Conservation (phyloP, 2,329 filamentous ascomycete species). For the Beauveria varroae region DNA sequence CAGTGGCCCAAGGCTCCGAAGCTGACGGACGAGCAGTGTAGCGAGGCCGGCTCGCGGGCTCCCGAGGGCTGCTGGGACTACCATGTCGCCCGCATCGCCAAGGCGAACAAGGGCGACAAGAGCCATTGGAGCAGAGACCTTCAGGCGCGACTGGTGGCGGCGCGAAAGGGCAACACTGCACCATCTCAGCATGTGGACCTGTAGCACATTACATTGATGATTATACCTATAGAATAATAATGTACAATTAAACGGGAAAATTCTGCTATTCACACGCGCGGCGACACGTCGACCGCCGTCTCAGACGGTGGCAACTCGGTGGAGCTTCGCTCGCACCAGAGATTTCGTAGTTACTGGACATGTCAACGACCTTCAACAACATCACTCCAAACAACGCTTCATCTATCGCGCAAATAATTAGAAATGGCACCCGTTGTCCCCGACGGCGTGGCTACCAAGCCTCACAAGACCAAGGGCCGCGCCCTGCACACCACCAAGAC, state of each 20-base stretch:
- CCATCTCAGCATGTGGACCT: conserved; percentile 24
- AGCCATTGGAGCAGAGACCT: conserved; percentile 41
- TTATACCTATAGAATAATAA: background rate
- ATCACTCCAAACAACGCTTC: background rate
- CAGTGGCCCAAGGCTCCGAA: conserved; percentile 43
- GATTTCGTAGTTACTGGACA: background rate
- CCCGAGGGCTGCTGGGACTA: conserved; percentile 54
- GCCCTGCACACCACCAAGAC: conserved; percentile 34
- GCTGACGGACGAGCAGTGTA: conserved; percentile 30
- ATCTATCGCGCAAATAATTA: no score
- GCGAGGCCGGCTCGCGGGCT: conserved; percentile 20
- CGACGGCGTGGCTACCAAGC: background rate
- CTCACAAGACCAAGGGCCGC: conserved; percentile 31
- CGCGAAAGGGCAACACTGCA: conserved; percentile 22
- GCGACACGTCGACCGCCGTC: background rate
- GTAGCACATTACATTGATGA: conserved; percentile 18
- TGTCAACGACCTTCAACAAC: background rate
- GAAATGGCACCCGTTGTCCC: background rate
- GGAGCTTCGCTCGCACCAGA: conserved; percentile 7
- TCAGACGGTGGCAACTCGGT: background rate
- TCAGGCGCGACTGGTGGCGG: conserved; percentile 25
- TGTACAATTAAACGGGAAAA: background rate
- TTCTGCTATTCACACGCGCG: background rate
- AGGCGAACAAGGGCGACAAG: conserved; percentile 27
- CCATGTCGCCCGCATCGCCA: conserved; percentile 35